Evolutionary conservation across 2,329 filamentous ascomycete species (phyloP), one percentile per base, ranked within the genome.

Genomic region (Colletotrichum australisinense): DNA sequence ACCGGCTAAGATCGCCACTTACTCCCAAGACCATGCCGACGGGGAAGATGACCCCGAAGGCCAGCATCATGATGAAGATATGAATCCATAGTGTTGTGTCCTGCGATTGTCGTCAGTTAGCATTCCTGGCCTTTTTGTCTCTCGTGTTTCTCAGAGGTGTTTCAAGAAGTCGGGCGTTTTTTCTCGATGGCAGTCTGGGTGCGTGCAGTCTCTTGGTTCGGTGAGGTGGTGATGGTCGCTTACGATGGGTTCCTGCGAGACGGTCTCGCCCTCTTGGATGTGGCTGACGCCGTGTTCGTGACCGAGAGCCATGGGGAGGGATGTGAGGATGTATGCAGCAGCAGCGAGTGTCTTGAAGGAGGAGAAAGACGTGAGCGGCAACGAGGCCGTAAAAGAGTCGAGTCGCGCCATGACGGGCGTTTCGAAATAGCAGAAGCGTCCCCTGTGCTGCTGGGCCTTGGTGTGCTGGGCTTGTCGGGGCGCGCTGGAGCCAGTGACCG

Each of bases 21-120:
- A 97, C 94, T 72, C 96, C 96, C 22, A 98, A 87, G 55, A 98
- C 95, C 96, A 99, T 98, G 78, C 97, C 97, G 19, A 94, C 88
- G 12, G 97, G 97, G 79, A 98, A 98, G 72, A 98, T 90, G 77
- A 99, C 88, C 74, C 97, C 97, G 87, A 97, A 98, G 71, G 95
- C 91, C 72, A 97, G 80, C 81, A 92, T 93, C 88, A 98, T 95
- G 58, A 97, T 83, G 73, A 98, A 88, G 79, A 99, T 98, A 84
- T 99, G 97, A 77, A 93, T 88, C 97, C 97, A 99, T 90, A 99
- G 84, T 78, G 92, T 94, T 55, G 92, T 89, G 82, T 98, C 97
- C 89, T 92, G 76, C 30, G 76, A 58, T 28, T 55, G 1, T 49
- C 42, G 19, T 49, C 26, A 35, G 77, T 88, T 75, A 88, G 81